These are phyloP conservation scores for Epichloe amarillans DNA, from an alignment of 2,329 filamentous ascomycete species.

Conservation along the genomic window DNA sequence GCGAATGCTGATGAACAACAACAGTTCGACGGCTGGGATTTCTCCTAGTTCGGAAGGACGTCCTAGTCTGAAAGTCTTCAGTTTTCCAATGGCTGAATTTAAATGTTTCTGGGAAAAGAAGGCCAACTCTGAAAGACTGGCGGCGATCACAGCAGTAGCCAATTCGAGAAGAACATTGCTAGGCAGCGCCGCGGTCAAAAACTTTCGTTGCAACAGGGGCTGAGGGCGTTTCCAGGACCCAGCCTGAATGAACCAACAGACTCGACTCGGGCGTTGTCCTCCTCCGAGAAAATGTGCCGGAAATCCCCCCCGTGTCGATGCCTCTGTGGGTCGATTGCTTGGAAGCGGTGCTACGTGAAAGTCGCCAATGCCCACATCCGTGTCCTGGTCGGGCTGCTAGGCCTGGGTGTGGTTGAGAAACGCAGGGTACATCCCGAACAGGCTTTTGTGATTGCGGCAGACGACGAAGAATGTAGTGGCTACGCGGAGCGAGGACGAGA, in stretches of 20 bases:
- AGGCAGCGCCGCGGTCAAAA: not conserved
- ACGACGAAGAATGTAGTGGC: not conserved
- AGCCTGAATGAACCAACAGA: not conserved
- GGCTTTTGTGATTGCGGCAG: not conserved
- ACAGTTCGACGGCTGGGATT: not conserved
- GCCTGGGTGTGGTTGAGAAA: slow-evolving; percentile 13
- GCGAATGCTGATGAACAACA: not conserved
- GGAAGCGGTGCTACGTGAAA: slow-evolving; percentile 22
- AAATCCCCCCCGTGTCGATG: slow-evolving; percentile 6
- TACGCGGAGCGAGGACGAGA: not conserved
- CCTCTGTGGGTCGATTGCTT: slow-evolving; percentile 17
- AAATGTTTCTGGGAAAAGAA: no score
- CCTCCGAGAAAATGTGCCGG: not conserved
- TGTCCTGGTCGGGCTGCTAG: slow-evolving; percentile 8
- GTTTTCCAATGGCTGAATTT: no score
- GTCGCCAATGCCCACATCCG: slow-evolving; percentile 12
- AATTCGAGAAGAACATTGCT: not conserved
- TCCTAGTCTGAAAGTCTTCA: not conserved
- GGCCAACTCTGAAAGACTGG: not conserved
- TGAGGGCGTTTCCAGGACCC: not conserved
- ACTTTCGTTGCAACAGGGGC: not conserved
- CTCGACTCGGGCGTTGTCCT: slow-evolving; percentile 1
- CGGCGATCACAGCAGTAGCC: not conserved
- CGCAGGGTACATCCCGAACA: slow-evolving; percentile 7
- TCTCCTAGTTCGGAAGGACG: no score